phyloP scores from a whole-genome alignment of 1,284 basidiomycete genomes.

The Cutaneotrichosporon cutaneum region DNA sequence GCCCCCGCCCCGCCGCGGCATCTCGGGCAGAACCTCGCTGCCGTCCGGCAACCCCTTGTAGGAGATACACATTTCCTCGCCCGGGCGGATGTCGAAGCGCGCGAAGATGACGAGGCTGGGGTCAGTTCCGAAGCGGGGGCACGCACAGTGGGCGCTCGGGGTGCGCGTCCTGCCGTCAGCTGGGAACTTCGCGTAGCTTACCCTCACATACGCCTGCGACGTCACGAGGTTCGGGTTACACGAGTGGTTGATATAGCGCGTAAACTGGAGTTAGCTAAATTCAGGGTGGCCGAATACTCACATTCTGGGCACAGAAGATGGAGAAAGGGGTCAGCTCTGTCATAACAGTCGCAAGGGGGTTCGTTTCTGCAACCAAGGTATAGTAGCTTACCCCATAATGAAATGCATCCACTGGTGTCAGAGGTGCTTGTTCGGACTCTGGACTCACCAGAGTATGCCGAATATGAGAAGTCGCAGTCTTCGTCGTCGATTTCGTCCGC shows the following conservation, averaged over 20 bases:
- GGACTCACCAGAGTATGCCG: constrained; percentile 45
- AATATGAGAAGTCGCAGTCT: constrained; percentile 32
- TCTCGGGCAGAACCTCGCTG: constrained; percentile 15
- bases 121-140: constrained; percentile 22
- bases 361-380: background rate
- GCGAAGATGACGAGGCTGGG: constrained; percentile 68
- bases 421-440: background rate
- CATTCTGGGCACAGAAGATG: constrained; percentile 56
- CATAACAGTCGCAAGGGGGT: constrained; percentile 20
- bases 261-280: constrained; percentile 34
- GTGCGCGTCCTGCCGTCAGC: constrained; percentile 43
- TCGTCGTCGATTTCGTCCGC: constrained; percentile 37
- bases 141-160: constrained; percentile 60
- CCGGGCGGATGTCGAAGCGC: constrained; percentile 60
- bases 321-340: constrained; percentile 61
- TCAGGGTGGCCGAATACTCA: constrained; percentile 8
- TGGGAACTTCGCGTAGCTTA: constrained; percentile 9
- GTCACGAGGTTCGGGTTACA: constrained; percentile 80
- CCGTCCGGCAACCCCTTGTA: constrained; percentile 61
- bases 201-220: constrained; percentile 68
- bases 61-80: constrained; percentile 78
- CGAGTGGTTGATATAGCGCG: constrained; percentile 66
- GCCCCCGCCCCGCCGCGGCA: background rate
- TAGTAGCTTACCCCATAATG: constrained; percentile 70
- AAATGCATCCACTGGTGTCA: constrained; percentile 70